phyloP scores from a whole-genome alignment of 805 yeast species.

The Torulaspora franciscae region DNA sequence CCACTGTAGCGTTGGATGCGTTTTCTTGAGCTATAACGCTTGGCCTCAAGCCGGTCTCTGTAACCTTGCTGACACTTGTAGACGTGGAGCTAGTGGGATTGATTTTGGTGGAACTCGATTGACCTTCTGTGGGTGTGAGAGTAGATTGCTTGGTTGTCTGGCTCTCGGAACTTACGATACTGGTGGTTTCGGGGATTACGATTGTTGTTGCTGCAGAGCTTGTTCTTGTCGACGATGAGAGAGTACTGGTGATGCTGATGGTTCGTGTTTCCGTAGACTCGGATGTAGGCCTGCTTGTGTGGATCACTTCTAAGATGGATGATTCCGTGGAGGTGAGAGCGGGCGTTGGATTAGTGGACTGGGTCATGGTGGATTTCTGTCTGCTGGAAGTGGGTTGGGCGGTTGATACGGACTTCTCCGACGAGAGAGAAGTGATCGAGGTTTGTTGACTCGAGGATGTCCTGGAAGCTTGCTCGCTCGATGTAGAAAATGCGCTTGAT shows the following conservation, averaged over 20 bases:
- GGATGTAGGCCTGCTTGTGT: neutral
- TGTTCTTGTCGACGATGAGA: neutral
- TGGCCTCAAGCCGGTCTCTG: neutral
- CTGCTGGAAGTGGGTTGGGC: no score
- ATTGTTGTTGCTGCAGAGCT: neutral
- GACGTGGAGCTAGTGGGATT: neutral
- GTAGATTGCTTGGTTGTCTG: neutral
- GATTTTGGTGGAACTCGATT: neutral
- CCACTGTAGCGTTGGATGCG: constrained; percentile 5
- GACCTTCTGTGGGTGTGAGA: neutral
- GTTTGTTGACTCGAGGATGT: neutral
- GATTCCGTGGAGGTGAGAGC: neutral
- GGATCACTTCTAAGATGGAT: neutral
- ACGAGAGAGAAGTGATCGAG: neutral
- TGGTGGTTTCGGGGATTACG: neutral
- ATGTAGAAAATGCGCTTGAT: neutral
- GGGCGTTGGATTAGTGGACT: neutral
- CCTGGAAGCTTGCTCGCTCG: neutral
- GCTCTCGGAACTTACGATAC: neutral
- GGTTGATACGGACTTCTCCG: neutral
- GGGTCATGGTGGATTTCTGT: no score
- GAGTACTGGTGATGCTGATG: neutral
- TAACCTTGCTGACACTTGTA: neutral
- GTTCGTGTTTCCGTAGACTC: neutral
- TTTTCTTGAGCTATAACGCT: constrained; percentile 2